Percentiles rank a stretch among this genome's conserved stretches.
Evolutionary conservation across 2,329 filamentous ascomycete species (phyloP).

Genomic region (Zymoseptoria tritici): DNA sequence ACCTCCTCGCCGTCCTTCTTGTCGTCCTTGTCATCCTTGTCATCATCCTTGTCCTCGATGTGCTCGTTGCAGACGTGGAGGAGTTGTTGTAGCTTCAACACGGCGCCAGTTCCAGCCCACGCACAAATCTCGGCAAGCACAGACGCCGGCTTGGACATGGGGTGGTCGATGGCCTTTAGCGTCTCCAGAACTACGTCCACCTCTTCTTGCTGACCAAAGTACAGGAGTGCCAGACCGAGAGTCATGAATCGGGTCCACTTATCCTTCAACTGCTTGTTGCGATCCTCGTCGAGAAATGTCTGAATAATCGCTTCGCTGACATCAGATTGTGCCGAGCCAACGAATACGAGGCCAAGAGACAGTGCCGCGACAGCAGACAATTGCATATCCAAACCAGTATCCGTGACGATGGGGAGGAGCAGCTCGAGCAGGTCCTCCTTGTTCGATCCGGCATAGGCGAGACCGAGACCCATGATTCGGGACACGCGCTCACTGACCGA

Average conservation of each 20-base stretch:
- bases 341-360: slow-evolving; percentile 81
- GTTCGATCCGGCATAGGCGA: slow-evolving; percentile 91
- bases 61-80: slow-evolving; percentile 98
- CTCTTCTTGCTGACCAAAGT: slow-evolving; percentile 94
- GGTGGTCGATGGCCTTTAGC: slow-evolving; percentile 91
- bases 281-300: slow-evolving; percentile 87
- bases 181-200: slow-evolving; percentile 98
- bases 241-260: slow-evolving; percentile 98
- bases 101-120: slow-evolving; percentile 94
- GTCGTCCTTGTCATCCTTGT: slow-evolving; percentile 58
- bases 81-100: slow-evolving; percentile 93
- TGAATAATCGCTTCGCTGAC: slow-evolving; percentile 88
- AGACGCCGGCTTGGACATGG: slow-evolving; percentile 91
- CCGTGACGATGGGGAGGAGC: slow-evolving; percentile 78
- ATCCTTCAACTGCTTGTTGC: slow-evolving; percentile 83
- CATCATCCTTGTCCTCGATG: slow-evolving; percentile 73
- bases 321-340: slow-evolving; percentile 84
- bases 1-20: slow-evolving; percentile 66
- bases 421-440: slow-evolving; percentile 80
- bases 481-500: slow-evolving; percentile 71
- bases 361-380: slow-evolving; percentile 93
- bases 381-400: slow-evolving; percentile 84
- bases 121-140: slow-evolving; percentile 94
- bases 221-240: slow-evolving; percentile 83
- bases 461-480: slow-evolving; percentile 89